phyloP scores from a whole-genome alignment of 2,329 filamentous ascomycete species.

The Aspergillus sp. region DNA sequence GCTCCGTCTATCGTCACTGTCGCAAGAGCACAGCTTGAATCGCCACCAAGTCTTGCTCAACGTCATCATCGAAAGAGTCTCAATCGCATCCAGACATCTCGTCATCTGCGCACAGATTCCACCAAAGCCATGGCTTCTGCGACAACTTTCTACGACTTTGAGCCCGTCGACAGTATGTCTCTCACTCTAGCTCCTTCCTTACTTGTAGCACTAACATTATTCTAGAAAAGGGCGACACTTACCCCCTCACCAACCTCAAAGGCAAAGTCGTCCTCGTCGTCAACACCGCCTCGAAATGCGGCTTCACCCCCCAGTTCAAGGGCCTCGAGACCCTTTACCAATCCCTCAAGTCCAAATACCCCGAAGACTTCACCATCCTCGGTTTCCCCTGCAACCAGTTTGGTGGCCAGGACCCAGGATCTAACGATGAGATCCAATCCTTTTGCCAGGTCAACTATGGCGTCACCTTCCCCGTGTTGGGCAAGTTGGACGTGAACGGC shows the following conservation, averaged over 20 bases:
- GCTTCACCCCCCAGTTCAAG: conserved; percentile 93
- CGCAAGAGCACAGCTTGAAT: too few relatives aligned
- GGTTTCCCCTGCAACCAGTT: conserved; percentile 99
- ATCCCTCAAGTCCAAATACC: conserved; percentile 62
- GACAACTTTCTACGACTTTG: conserved; percentile 57
- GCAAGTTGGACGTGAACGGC: conserved; percentile 93
- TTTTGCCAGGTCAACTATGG: conserved; percentile 95
- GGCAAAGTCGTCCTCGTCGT: conserved; percentile 94
- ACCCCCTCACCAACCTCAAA: conserved; percentile 66
- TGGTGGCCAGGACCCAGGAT: conserved; percentile 80
- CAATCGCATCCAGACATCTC: too few relatives aligned
- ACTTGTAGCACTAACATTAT: neutral
- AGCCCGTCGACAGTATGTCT: conserved; percentile 52
- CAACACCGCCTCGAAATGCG: conserved; percentile 98
- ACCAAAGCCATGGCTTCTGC: conserved; percentile 50
- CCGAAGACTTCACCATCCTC: conserved; percentile 76
- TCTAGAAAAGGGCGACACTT: conserved; percentile 67
- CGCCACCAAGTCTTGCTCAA: too few relatives aligned
- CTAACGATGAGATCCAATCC: conserved; percentile 71
- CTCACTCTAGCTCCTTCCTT: neutral
- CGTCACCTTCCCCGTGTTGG: conserved; percentile 83
- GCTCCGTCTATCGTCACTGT: too few relatives aligned
- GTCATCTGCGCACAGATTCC: neutral
- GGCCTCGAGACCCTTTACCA: conserved; percentile 91
- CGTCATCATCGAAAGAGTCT: too few relatives aligned